Evolutionary conservation across 192 early-diverging fungal genomes (phyloP).

Genomic region (Podila verticillata): DNA sequence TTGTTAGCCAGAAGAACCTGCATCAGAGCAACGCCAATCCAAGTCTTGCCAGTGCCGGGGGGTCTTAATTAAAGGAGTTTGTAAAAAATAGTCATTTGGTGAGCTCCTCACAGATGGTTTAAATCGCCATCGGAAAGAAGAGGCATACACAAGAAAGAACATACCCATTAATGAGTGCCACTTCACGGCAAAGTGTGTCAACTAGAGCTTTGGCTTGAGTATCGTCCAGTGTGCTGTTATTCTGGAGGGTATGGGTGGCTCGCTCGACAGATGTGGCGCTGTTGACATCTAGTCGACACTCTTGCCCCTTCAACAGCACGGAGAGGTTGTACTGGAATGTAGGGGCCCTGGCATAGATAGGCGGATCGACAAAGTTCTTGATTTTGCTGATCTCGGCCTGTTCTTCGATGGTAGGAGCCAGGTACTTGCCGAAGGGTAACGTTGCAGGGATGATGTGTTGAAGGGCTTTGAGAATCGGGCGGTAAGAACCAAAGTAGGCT

Average conservation of each 20-base stretch:
- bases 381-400: not conserved
- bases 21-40: conserved; percentile 61
- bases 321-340: conserved; percentile 35
- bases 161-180: conserved; percentile 65
- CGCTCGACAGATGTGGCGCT: conserved; percentile 1
- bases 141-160: not conserved
- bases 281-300: conserved; percentile 12
- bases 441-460: conserved; percentile 30
- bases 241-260: conserved; percentile 5
- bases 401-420: conserved; percentile 27
- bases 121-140: not conserved
- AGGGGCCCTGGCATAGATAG: conserved; percentile 51
- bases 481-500: conserved; percentile 47
- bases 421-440: conserved; percentile 52
- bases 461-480: conserved; percentile 47
- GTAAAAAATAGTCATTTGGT: too few species aligned
- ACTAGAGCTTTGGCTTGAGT: conserved; percentile 61
- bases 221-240: conserved; percentile 52
- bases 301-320: conserved; percentile 15
- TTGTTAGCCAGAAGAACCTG: conserved; percentile 49
- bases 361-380: conserved; percentile 20
- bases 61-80: conserved; percentile 28
- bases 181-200: conserved; percentile 55
- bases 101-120: too few species aligned
- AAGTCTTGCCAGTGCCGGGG: conserved; percentile 62